Evolutionary conservation across 352 stramenopile genomes (phyloP), one percentile per base, ranked within the genome.

Genomic region (Pythium scleroteichum): DNA sequence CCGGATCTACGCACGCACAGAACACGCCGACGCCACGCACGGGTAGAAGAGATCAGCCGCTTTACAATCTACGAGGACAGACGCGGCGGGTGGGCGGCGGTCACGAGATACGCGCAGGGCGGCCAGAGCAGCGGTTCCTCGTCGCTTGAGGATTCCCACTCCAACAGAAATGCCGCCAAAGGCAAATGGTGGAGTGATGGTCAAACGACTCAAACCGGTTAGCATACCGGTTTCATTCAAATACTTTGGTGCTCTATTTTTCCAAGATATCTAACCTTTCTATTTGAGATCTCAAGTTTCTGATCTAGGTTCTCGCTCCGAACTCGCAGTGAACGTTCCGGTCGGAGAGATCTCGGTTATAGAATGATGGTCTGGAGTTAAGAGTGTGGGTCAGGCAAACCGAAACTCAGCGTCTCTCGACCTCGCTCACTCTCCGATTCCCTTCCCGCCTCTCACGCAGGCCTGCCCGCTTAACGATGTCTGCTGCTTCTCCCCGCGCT

Each of bases 261-360:
- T 55, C n/a, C 46, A 49, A 38, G 17, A 39, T 49, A 41, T 41
- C 19, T 55, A 26, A 22, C 4, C 9, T 56, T 47, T 56, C 51
- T 47, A 58, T 26, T n/a, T 48, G 17, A 22, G 40, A 24, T 63
- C 23, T 47, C 51, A 39, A 58, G 51, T 22, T 42, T 50, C 55
- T 42, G 45, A 32, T 60, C 41, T n/a, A 35, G 44, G 42, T 32
- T 45, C 17, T 38, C 33, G 12, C 24, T 32, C n/a, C 17, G 59
- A 66, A 66, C 29, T n/a, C 12, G 50, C 33, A 13, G 6, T 44
- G 59, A 66, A 66, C 50, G 26, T 66, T 66, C 59, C 19, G 13
- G 20, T 10, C 58, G 59, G 59, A 44, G 22, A 66, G 47, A 49
- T 59, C 52, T 59, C 35, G 46, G n/a, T 40, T 16, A 41, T 22